Conservation (phyloP, 2,329 filamentous ascomycete species). For the Trichocomaceae sp. region DNA sequence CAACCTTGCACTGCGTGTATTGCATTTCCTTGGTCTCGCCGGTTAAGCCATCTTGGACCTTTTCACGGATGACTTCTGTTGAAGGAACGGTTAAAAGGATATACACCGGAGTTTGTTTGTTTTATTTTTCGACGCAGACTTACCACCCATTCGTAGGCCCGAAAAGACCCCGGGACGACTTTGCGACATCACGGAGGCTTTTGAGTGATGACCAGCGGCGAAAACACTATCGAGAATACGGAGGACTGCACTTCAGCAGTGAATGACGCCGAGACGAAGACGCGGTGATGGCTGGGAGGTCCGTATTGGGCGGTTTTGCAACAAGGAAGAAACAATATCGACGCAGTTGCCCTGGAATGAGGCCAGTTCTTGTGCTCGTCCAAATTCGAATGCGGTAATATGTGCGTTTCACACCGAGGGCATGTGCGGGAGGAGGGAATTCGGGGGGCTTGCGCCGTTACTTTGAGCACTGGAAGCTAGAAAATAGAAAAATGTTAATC, state of each 20-base stretch:
- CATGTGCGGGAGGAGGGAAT: not conserved
- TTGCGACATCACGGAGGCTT: conserved; percentile 64
- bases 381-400: conserved; percentile 24
- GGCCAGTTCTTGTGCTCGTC: conserved; percentile 27
- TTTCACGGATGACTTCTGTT: conserved; percentile 93
- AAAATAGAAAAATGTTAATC: conserved; percentile 1
- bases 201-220: conserved; percentile 18
- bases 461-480: not conserved
- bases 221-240: conserved; percentile 35
- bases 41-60: conserved; percentile 95
- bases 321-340: conserved; percentile 26
- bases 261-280: conserved; percentile 37
- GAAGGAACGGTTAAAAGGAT: conserved; percentile 13
- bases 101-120: not conserved
- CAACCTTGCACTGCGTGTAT: conserved; percentile 99
- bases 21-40: conserved; percentile 95
- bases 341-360: conserved; percentile 20
- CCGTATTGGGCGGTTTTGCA: conserved; percentile 48
- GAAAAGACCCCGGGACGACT: conserved; percentile 85
- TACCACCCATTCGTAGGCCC: conserved; percentile 93
- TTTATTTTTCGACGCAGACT: conserved; percentile 34
- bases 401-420: not conserved
- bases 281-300: conserved; percentile 34
- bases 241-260: conserved; percentile 41
- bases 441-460: conserved; percentile 13